Base-by-base conservation (phyloP, 805 yeast species). In the Metschnikowia lachancei region DNA sequence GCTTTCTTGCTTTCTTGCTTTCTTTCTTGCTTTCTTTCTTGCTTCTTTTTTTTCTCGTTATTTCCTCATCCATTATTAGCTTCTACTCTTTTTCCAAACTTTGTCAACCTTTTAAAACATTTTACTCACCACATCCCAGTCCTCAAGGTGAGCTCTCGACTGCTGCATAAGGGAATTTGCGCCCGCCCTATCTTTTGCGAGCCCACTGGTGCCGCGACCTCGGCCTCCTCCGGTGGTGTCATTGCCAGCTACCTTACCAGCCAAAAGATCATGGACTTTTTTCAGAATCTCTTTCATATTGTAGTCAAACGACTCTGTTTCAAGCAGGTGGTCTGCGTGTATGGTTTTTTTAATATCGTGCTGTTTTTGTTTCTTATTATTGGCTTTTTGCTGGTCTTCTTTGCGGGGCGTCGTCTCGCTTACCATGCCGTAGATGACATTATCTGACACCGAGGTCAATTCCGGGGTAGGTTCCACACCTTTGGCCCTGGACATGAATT, bases 51-150 rank as follows among this genome's bases (percentile, higher is more conserved):
- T n/a, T n/a, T n/a, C n/a, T n/a, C n/a, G n/a, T n/a, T n/a, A n/a
- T n/a, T n/a, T n/a, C n/a, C n/a, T n/a, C n/a, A n/a, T n/a, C n/a
- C n/a, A n/a, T n/a, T n/a, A n/a, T n/a, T n/a, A n/a, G n/a, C n/a
- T n/a, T n/a, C n/a, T n/a, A n/a, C n/a, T n/a, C n/a, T n/a, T n/a
- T n/a, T n/a, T n/a, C n/a, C n/a, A n/a, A n/a, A n/a, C n/a, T n/a
- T n/a, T n/a, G n/a, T n/a, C n/a, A n/a, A n/a, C n/a, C n/a, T n/a
- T n/a, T 24, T 20, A 45, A 33, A 60, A 55, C 58, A 64, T 57
- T 29, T 61, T 57, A 47, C 69, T 64, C 5, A 67, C 66, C 42
- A 66, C 56, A 43, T 66, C 71, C 73, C 73, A 67, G 22, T 67
- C 71, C 28, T 65, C 64, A 11, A 60, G 44, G 41, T 58, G 65